Conservation (phyloP, 208 protist species). For the Angomonas ambiguus region DNA sequence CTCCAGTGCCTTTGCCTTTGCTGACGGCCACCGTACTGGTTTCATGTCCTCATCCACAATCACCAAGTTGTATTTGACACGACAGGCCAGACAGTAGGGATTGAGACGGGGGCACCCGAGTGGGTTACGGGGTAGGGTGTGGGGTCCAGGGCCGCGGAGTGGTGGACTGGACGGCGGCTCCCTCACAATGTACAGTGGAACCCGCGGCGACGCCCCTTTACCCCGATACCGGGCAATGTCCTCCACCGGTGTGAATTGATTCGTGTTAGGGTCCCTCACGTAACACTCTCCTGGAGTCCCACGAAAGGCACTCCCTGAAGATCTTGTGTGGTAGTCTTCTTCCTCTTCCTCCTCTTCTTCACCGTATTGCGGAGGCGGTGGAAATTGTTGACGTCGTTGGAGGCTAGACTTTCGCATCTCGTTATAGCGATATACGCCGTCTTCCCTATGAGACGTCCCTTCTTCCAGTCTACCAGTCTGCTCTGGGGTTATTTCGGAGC, state of each 20-base stretch:
- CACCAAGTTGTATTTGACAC: slow-evolving; percentile 64
- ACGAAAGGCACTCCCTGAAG: background rate
- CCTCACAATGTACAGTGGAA: slow-evolving; percentile 5
- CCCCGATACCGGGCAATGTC: background rate
- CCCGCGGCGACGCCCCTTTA: too few relatives aligned
- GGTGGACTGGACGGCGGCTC: background rate
- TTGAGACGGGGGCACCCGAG: slow-evolving; percentile 71
- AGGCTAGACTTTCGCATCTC: background rate
- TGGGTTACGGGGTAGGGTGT: slow-evolving; percentile 25
- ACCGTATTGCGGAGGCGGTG: background rate
- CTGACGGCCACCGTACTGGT: slow-evolving; percentile 39
- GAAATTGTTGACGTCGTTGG: background rate
- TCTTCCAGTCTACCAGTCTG: too few relatives aligned
- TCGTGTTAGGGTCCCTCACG: background rate
- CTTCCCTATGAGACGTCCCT: too few relatives aligned
- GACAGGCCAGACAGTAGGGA: slow-evolving; percentile 77
- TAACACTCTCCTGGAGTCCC: slow-evolving; percentile 3
- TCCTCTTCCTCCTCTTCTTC: background rate
- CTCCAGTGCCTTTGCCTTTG: slow-evolving; percentile 22
- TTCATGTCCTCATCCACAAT: slow-evolving; percentile 62
- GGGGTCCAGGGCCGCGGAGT: background rate
- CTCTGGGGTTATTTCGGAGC: too few relatives aligned
- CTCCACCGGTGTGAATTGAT: background rate
- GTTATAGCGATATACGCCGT: background rate
- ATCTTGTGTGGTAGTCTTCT: background rate